Base-by-base conservation (phyloP, 768 basidiomycete genomes). In the Tylopilus sp. region DNA sequence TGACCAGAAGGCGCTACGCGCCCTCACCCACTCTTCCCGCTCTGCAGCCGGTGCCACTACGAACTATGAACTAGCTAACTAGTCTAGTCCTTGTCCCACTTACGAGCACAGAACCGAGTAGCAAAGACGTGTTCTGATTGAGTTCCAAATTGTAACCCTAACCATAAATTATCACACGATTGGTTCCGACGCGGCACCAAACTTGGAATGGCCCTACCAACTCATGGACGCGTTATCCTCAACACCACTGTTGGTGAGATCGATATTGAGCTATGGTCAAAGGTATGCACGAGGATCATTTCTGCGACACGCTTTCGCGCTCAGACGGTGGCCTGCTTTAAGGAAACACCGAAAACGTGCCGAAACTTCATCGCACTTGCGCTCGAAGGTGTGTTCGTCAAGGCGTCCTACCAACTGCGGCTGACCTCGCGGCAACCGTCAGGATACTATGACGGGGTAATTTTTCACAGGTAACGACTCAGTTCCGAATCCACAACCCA, bases 381-480 rank as follows among this genome's bases (percentile, higher is more conserved):
- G 2, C 86, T 95, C 82, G 89, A 95, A 78, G 92, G 92, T 90
- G 67, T 63, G 85, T 78, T 54, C 68, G 31, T 13, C 45, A 41
- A 55, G 28, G 12, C 26, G 13, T 24, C 38, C 31, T 38, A 30
- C 38, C 25, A 24, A 42, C 3, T 45, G 42, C 43, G 21, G 29
- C 58, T 56, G 19, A 61, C 55, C 47, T 54, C 33, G 25, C 26
- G 40, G 50, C 17, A 9, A 17, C 41, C 12, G 50, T 12, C 62
- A 95, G 94, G 96, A 9, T 98, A 97, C 70, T 98, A 98, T 72
- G 96, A 98, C 55, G 89, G 90, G 30, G 87, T 93, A 49, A 89
- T 96, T 43, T 98, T 98, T 61, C 94, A 97, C 71, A 83, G 95
- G 89, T 89, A 63, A 22, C 71, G n/a, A 10, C 6, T 17, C 17